A percentile compares a stretch with the other conserved stretches of the same genome.
Evolutionary conservation across 208 protist genomes (phyloP).

Genomic region (Eutreptiella sp.): DNA sequence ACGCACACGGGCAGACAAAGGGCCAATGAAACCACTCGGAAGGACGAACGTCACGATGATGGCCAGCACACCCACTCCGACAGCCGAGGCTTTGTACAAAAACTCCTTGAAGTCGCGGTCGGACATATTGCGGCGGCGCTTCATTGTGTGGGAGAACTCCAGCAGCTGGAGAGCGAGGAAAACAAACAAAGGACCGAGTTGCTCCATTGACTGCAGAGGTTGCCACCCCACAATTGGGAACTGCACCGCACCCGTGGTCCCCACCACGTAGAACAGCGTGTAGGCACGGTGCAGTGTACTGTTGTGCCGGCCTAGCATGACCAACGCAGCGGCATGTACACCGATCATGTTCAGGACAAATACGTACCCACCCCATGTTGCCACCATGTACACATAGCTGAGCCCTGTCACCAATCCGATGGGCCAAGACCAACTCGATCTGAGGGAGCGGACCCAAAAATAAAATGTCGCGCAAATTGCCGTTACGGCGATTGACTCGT

Average conservation of each 20-base stretch:
- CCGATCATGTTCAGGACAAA: conserved; percentile 96
- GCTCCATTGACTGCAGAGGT: conserved; percentile 85
- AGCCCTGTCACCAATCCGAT: conserved; percentile 47
- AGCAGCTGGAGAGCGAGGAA: conserved; percentile 53
- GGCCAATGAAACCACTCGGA: conserved; percentile 48
- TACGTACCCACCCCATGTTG: conserved; percentile 95
- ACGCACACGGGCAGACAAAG: conserved; percentile 51
- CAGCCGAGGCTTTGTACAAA: no score
- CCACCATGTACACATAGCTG: conserved; percentile 79
- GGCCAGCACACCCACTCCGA: conserved; percentile 24
- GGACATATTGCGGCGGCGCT: conserved; percentile 32
- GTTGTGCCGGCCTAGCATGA: conserved; percentile 76
- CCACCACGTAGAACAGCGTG: conserved; percentile 84
- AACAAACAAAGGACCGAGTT: conserved; percentile 80
- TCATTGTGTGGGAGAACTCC: conserved; percentile 33
- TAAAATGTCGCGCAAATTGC: conserved; percentile 90
- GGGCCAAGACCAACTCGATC: conserved; percentile 39
- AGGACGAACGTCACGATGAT: conserved; percentile 33
- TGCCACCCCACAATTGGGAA: conserved; percentile 85
- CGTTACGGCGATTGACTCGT: conserved; percentile 95
- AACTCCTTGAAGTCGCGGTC: conserved; percentile 30
- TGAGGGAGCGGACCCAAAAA: conserved; percentile 67
- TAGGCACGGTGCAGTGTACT: conserved; percentile 83
- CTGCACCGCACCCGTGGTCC: conserved; percentile 85
- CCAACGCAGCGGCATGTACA: conserved; percentile 74